phyloP scores from a whole-genome alignment of 2,329 filamentous ascomycete species.

The Alternaria rosae region DNA sequence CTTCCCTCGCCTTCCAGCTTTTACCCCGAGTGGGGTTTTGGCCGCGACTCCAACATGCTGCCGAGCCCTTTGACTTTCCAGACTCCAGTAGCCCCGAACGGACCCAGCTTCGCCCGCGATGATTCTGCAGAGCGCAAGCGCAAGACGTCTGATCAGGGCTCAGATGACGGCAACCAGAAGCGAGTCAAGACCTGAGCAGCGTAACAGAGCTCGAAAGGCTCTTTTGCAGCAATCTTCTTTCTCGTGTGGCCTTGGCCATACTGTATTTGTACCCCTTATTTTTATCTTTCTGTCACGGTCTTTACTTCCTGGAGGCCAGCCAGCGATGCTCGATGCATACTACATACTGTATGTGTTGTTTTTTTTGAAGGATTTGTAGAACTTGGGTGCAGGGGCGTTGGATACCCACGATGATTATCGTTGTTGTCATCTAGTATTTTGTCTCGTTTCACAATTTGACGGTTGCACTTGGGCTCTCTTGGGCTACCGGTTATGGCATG shows the following conservation, averaged over 20 bases:
- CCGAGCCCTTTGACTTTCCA: conserved; percentile 93
- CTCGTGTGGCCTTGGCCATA: not conserved
- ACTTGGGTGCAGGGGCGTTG: conserved; percentile 32
- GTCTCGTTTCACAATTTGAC: conserved; percentile 24
- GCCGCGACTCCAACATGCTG: conserved; percentile 81
- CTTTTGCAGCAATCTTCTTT: not conserved
- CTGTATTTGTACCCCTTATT: conserved; percentile 20
- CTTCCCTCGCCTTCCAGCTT: conserved; percentile 91
- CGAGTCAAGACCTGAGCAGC: conserved; percentile 43
- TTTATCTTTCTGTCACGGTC: conserved; percentile 6
- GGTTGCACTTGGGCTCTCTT: conserved; percentile 8
- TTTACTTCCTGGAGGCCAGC: conserved; percentile 6
- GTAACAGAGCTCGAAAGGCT: not conserved
- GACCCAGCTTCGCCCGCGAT: conserved; percentile 55
- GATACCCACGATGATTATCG: conserved; percentile 35
- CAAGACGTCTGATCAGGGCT: conserved; percentile 51
- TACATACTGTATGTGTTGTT: not conserved
- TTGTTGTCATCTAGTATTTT: conserved; percentile 11
- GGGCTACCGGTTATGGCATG: conserved; percentile 15
- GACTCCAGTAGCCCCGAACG: conserved; percentile 69
- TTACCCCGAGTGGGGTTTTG: conserved; percentile 89
- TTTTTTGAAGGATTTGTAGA: conserved; percentile 12
- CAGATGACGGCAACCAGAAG: conserved; percentile 48
- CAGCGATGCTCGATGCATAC: conserved; percentile 20
- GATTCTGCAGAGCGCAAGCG: conserved; percentile 51